A percentile compares a stretch with the other conserved stretches of the same genome.
Conservation (phyloP, 1,284 basidiomycete species). For the Ceratobasidium sp. region DNA sequence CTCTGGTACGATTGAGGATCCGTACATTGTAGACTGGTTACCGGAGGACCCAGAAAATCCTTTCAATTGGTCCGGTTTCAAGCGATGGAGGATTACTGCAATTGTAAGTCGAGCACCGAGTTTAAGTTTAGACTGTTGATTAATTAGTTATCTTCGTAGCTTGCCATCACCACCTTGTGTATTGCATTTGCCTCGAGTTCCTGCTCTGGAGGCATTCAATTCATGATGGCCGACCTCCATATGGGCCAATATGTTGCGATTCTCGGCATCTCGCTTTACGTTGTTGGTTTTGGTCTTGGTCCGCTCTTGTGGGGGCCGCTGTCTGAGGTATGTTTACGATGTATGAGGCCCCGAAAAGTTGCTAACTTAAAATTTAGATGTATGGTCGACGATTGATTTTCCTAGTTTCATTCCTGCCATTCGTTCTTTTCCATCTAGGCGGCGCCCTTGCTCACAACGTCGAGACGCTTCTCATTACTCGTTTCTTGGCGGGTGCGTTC, state of each 20-base stretch:
- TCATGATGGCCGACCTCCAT: constrained; percentile 58
- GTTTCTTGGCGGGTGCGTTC: constrained; percentile 67
- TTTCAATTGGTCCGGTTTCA: constrained; percentile 63
- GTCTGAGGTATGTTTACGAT: constrained; percentile 57
- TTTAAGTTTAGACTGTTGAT: constrained; percentile 5
- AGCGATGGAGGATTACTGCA: constrained; percentile 63
- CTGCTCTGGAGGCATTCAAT: constrained; percentile 63
- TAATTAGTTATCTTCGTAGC: constrained; percentile 45
- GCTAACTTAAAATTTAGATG: constrained; percentile 7
- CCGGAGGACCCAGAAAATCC: constrained; percentile 65
- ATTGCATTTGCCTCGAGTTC: constrained; percentile 68
- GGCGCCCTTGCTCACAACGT: constrained; percentile 67
- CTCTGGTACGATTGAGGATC: constrained; percentile 57
- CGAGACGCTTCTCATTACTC: constrained; percentile 63
- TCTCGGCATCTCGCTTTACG: constrained; percentile 69
- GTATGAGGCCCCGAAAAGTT: constrained; percentile 4
- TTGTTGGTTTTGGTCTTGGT: constrained; percentile 61
- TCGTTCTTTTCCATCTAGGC: constrained; percentile 68
- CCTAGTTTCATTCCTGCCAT: constrained; percentile 62
- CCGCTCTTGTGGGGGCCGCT: constrained; percentile 69
- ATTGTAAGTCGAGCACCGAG: constrained; percentile 53
- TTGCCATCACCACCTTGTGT: constrained; percentile 62
- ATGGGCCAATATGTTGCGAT: constrained; percentile 61
- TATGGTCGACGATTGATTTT: constrained; percentile 58
- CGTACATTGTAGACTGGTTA: constrained; percentile 66